phyloP scores from a whole-genome alignment of 306 rosid species.

The Erythrophleum fordii region DNA sequence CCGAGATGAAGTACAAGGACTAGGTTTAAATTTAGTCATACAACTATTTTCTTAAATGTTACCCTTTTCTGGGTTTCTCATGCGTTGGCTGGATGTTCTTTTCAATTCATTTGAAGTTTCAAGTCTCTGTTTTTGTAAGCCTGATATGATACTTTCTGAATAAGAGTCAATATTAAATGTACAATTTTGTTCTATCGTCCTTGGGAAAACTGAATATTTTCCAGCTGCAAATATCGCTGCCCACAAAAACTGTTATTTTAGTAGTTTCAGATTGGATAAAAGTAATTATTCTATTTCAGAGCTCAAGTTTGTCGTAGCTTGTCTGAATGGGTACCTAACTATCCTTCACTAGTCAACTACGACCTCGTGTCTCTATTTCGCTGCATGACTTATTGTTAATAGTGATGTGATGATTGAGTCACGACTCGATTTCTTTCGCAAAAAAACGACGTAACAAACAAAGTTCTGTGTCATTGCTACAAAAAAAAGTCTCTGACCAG shows the following conservation, averaged over 20 bases:
- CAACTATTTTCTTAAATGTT: background rate
- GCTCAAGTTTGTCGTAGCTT: background rate
- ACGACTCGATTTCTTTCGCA: no score
- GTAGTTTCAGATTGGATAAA: background rate
- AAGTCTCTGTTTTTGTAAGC: conserved; percentile 22
- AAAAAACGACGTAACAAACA: no score
- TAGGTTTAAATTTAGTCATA: conserved; percentile 42
- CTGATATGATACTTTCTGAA: conserved; percentile 11
- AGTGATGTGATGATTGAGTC: no score
- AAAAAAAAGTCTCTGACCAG: no score
- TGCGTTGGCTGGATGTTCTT: conserved; percentile 19
- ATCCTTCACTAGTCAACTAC: no score
- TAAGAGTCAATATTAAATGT: conserved; percentile 23
- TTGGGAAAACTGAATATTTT: no score
- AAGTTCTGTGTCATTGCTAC: no score
- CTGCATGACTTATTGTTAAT: no score
- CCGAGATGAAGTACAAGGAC: conserved; percentile 91
- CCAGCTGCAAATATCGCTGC: background rate
- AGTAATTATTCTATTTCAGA: background rate
- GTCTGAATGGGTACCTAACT: background rate
- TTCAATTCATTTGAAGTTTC: conserved; percentile 32
- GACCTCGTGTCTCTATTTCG: no score
- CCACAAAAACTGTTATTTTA: background rate
- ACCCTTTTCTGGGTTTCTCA: background rate
- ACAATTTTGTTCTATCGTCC: background rate